phyloP scores from a whole-genome alignment of 2,329 filamentous ascomycete species.

The Epichloe festucae region DNA sequence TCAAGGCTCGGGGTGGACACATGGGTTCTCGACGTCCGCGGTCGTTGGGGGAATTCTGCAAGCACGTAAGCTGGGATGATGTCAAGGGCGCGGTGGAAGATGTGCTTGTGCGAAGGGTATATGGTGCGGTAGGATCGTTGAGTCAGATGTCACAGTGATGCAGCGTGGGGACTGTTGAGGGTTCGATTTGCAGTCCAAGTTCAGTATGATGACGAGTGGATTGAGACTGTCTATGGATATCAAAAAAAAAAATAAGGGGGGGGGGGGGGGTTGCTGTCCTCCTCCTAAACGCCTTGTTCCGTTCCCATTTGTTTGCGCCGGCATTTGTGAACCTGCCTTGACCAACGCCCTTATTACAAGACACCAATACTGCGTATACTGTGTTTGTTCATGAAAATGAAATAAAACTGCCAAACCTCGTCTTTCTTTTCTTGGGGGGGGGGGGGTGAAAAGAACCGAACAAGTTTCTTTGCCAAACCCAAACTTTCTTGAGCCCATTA shows the following conservation, averaged over 20 bases:
- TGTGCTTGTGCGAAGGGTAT: constrained; percentile 15
- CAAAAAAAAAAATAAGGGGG: background rate
- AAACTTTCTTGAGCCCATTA: constrained; percentile 12
- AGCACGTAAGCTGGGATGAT: constrained; percentile 19
- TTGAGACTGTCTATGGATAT: background rate
- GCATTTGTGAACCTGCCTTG: too few relatives aligned
- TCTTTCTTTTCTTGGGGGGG: too few relatives aligned
- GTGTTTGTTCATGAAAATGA: background rate
- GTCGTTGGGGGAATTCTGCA: constrained; percentile 22
- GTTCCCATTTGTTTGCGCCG: background rate
- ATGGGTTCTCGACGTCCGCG: constrained; percentile 8
- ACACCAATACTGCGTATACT: too few relatives aligned
- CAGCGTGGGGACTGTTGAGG: background rate
- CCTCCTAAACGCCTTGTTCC: background rate
- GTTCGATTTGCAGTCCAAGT: background rate
- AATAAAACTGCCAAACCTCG: background rate
- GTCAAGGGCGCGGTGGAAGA: constrained; percentile 20
- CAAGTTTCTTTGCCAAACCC: too few relatives aligned
- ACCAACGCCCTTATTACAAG: too few relatives aligned
- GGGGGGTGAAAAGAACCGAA: too few relatives aligned
- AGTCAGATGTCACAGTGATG: background rate
- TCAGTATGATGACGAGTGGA: background rate
- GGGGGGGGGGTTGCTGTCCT: background rate
- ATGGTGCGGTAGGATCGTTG: constrained; percentile 11
- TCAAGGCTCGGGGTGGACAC: constrained; percentile 7